Base-by-base conservation (phyloP, 371 early-diverging fungal species). In the Blakeslea trispora region DNA sequence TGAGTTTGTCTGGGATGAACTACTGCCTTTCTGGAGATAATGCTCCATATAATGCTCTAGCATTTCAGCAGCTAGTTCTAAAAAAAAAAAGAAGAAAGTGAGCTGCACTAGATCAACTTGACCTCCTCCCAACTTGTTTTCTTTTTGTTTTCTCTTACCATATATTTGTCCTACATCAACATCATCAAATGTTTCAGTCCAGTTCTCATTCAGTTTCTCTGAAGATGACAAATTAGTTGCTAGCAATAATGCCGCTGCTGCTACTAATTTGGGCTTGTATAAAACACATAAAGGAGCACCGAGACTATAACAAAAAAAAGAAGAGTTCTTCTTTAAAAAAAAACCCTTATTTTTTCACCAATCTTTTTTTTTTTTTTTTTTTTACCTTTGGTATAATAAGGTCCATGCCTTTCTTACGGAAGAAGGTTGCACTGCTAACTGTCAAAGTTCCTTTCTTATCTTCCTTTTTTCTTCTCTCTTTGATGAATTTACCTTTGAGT, bases 351-450 rank as follows among this genome's bases (percentile, higher is more conserved):
- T n/a, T n/a, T n/a, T n/a, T n/a, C n/a, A n/a, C n/a, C n/a, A n/a
- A n/a, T n/a, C n/a, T n/a, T n/a, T n/a, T n/a, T n/a, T n/a, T n/a
- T n/a, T n/a, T n/a, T n/a, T n/a, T n/a, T n/a, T n/a, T n/a, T n/a
- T n/a, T 24, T 57, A 73, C 73, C 82, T 76, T 61, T 89, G 88
- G 47, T 77, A 83, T 9, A 89, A 55, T 24, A 89, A 74, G 47
- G 74, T 81, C 89, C 89, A 89, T 42, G 87, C 85, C 53, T 77
- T 77, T 40, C 81, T 77, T 41, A 74, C 69, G 50, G 81, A 57
- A 53, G 76, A 69, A 28, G 63, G 54, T 8, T 74, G 66, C 28
- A 74, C 86, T 82, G 24, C 14, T 15, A 19, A 43, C 23, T 32
- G 21, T 10, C 41, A 43, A 9, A 14, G 7, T 23, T 24, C 7